Base-by-base conservation (phyloP, 2,329 filamentous ascomycete species). In the Fonsecaea pedrosoi region DNA sequence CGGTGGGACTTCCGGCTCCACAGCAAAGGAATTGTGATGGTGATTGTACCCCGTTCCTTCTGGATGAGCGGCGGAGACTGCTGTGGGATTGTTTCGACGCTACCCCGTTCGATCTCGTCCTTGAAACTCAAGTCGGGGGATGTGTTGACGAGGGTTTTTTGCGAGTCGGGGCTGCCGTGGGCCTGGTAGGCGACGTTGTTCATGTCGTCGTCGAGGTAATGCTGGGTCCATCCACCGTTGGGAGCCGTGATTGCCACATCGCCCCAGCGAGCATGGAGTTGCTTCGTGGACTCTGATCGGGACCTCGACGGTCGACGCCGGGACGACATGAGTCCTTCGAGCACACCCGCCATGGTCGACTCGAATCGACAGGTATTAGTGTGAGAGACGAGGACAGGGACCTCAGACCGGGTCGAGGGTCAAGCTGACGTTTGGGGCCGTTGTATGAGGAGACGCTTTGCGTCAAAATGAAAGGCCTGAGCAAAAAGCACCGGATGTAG, bases 161-260 rank as follows among this genome's bases (percentile, higher is more conserved):
- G 68, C 21, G 65, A 68, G 50, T 70, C 68, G 34, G 68, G 68
- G 54, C 68, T 70, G 25, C 66, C 68, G 34, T 68, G 66, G 15
- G 64, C 60, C 40, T 68, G 65, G 35, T 60, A 54, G 53, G 45
- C 18, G 8, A 58, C 12, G 13, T 57, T 64, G 60, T 65, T 54
- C 5, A 48, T 13, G 56, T 68, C 66, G n/a, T 62, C 65, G 7
- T 68, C 66, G 1, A 62, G 48, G 34, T 68, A 64, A 54, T 67
- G 68, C 54, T 70, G 68, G 58, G 74, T 80, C 79, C 79, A 81
- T n/a, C 78, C 78, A 45, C 76, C 72, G 45, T 73, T 79, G 25
- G 79, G 79, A 70, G 76, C 77, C 30, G 76, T 78, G 69, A 81
- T 81, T 15, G 77, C 70, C 42, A 74, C 70, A 70, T 81, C 79